Conservation (phyloP, 371 early-diverging fungal species). For the Lichtheimia ramosa region DNA sequence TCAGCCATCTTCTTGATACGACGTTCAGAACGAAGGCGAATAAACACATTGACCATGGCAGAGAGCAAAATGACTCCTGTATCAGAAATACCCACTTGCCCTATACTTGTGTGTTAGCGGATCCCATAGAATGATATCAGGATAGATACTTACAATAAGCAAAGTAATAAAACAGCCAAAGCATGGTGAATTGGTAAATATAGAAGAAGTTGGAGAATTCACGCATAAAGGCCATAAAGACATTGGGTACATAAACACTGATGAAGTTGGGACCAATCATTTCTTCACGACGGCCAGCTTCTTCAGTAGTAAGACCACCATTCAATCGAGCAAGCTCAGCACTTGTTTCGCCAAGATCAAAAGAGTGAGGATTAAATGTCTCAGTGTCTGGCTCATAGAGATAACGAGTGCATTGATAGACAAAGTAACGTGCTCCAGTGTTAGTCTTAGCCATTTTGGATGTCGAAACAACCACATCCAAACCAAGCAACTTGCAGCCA, state of each 20-base stretch:
- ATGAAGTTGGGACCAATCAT: slow-evolving; percentile 71
- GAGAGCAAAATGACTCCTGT: slow-evolving; percentile 65
- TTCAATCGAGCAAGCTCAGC: slow-evolving; percentile 41
- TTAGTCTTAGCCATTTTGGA: slow-evolving; percentile 41
- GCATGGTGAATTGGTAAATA: slow-evolving; percentile 71
- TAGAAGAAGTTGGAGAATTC: slow-evolving; percentile 65
- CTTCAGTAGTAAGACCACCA: slow-evolving; percentile 46
- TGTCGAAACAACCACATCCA: slow-evolving; percentile 46
- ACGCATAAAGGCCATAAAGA: slow-evolving; percentile 50
- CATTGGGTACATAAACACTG: slow-evolving; percentile 52
- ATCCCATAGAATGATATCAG: slow-evolving; percentile 49
- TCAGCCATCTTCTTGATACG: slow-evolving; percentile 65
- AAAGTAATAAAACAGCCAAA: slow-evolving; percentile 66
- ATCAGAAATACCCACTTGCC: slow-evolving; percentile 65
- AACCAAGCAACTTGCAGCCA: slow-evolving; percentile 10
- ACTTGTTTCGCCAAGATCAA: slow-evolving; percentile 56
- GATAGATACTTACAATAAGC: neutral
- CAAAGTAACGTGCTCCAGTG: slow-evolving; percentile 58
- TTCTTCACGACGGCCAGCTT: slow-evolving; percentile 55
- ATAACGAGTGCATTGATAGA: slow-evolving; percentile 76
- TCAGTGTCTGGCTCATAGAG: slow-evolving; percentile 47
- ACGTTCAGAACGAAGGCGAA: slow-evolving; percentile 60
- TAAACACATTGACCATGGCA: slow-evolving; percentile 61
- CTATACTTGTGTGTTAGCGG: slow-evolving; percentile 1
- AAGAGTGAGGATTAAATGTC: slow-evolving; percentile 58